These are phyloP conservation scores for Volvox reticuliferus DNA, from an alignment of 139 green algal genomes.

Conservation along the genomic window DNA sequence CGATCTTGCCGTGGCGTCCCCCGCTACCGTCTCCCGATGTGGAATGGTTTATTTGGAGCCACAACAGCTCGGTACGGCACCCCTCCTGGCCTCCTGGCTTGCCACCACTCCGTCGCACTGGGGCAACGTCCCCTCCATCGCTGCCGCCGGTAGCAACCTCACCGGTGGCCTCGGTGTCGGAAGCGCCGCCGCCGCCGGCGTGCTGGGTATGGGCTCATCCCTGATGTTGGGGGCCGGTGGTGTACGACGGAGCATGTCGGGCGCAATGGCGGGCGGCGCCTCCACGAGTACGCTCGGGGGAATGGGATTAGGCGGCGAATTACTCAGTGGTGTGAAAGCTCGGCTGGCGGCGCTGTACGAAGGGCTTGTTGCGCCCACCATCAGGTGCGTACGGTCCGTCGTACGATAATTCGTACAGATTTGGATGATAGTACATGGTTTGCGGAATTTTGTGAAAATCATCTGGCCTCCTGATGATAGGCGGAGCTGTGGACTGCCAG, in stretches of 20 bases:
- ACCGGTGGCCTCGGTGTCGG: background rate
- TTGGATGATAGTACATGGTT: too few species aligned
- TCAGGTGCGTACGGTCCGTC: background rate
- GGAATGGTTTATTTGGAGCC: constrained; percentile 89
- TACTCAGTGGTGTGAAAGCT: background rate
- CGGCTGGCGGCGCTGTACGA: constrained; percentile 36
- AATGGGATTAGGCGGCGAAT: background rate
- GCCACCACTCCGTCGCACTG: constrained; percentile 53
- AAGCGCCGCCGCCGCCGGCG: background rate
- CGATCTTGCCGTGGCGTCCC: constrained; percentile 78
- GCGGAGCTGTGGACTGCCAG: too few species aligned
- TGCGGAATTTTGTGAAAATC: too few species aligned
- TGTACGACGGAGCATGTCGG: background rate
- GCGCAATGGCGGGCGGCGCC: background rate
- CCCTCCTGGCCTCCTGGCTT: constrained; percentile 80
- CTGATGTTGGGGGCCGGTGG: background rate
- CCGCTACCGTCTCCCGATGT: constrained; percentile 80
- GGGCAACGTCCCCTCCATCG: background rate
- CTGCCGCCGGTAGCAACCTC: background rate
- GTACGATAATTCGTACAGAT: background rate
- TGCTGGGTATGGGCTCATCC: background rate
- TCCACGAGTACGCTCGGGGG: background rate
- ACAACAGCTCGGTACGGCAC: constrained; percentile 69
- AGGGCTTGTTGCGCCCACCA: constrained; percentile 32
- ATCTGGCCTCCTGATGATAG: background rate